Percentiles rank a stretch among this genome's conserved stretches.
Conservation (phyloP, 495 filamentous ascomycete species). For the Thermochaetoides thermophila region DNA sequence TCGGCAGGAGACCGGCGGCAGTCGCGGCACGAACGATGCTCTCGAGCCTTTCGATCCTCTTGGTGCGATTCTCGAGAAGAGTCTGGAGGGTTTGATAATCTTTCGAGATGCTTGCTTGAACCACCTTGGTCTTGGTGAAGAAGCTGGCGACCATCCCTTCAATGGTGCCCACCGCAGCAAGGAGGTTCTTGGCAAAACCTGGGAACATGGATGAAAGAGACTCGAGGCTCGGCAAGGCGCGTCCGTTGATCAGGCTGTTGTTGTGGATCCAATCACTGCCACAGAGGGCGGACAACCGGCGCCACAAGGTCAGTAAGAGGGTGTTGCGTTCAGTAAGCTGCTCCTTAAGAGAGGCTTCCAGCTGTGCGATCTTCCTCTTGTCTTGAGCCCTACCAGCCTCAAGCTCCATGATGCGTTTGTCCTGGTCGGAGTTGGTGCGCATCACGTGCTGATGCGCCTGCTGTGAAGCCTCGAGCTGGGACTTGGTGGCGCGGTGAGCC, state of each 20-base stretch:
- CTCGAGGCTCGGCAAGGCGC: constrained; percentile 63
- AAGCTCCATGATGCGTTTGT: constrained; percentile 69
- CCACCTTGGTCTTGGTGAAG: constrained; percentile 59
- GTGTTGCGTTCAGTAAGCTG: constrained; percentile 82
- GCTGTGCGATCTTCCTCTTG: constrained; percentile 51
- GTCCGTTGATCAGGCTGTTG: constrained; percentile 77
- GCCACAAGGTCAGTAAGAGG: constrained; percentile 75
- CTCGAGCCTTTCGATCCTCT: constrained; percentile 81
- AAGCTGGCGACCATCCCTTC: constrained; percentile 72
- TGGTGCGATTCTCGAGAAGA: constrained; percentile 60
- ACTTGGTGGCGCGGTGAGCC: constrained; percentile 66
- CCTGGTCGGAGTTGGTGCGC: constrained; percentile 67
- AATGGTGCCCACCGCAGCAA: constrained; percentile 75
- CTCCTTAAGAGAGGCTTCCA: constrained; percentile 70
- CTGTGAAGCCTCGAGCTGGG: constrained; percentile 74
- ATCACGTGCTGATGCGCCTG: constrained; percentile 73
- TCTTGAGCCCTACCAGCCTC: constrained; percentile 61
- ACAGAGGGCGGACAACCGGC: constrained; percentile 69
- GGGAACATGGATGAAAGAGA: constrained; percentile 66
- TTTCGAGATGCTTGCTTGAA: constrained; percentile 78
- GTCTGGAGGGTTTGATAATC: constrained; percentile 81
- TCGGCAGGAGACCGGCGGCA: constrained; percentile 25
- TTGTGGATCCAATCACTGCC: constrained; percentile 84
- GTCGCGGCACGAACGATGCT: constrained; percentile 45
- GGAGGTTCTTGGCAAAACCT: constrained; percentile 75